These are phyloP conservation scores for Caloboletus inedulis DNA, from an alignment of 1,284 basidiomycete genomes.

Conservation along the genomic window DNA sequence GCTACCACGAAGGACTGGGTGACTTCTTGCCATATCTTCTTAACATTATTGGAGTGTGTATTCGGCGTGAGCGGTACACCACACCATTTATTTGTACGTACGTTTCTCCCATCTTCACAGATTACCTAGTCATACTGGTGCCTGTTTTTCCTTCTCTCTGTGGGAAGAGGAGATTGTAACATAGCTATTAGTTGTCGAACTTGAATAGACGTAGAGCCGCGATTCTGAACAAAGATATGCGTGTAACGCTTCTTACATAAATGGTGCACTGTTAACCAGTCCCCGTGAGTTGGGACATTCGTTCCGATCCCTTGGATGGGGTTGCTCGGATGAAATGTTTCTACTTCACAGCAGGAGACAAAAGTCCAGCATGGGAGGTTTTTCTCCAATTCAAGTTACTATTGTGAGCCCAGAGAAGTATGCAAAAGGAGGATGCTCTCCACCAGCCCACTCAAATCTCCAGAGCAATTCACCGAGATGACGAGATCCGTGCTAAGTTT, in stretches of 20 bases:
- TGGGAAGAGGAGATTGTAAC: constrained; percentile 8
- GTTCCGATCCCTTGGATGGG: too few species aligned
- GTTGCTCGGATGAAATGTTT: too few species aligned
- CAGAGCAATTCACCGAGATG: constrained; percentile 3
- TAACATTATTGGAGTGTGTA: constrained; percentile 29
- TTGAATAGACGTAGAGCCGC: constrained; percentile 11
- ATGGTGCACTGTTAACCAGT: not conserved
- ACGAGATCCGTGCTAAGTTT: constrained; percentile 13
- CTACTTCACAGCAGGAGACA: too few species aligned
- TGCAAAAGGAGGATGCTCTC: constrained; percentile 10
- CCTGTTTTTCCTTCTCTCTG: not conserved
- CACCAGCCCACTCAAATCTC: not conserved
- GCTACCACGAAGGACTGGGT: constrained; percentile 16
- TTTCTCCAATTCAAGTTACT: not conserved
- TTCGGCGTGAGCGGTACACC: not conserved
- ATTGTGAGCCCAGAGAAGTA: not conserved
- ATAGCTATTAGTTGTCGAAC: constrained; percentile 1
- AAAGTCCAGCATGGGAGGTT: not conserved
- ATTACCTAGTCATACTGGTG: not conserved
- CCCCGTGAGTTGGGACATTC: too few species aligned
- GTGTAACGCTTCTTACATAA: not conserved
- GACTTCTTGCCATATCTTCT: constrained; percentile 20
- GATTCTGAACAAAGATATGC: not conserved
- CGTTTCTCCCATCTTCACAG: not conserved
- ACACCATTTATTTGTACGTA: constrained; percentile 17